Evolutionary conservation across 768 basidiomycete species (phyloP), one percentile per base, ranked within the genome.

Genomic region (Xerocomellus amylosporus): DNA sequence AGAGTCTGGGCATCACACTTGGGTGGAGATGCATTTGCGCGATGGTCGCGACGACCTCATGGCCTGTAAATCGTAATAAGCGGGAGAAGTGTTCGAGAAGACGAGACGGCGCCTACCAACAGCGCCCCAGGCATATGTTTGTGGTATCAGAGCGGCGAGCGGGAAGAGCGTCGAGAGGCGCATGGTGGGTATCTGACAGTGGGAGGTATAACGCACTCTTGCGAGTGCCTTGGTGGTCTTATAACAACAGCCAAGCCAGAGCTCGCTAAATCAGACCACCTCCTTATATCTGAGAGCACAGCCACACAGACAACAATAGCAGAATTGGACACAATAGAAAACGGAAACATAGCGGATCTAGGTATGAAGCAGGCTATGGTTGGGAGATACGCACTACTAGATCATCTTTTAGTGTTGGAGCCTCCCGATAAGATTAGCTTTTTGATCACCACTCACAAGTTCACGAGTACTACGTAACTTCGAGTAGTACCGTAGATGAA

Each of bases 41-140:
- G 53, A 98, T 89, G 5, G 94, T 96, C 1, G 94, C 95, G 6
- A 93, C 83, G 31, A 97, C 86, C 75, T 97, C 90, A 63, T 98
- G 95, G 4, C 95, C 93, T 85, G 24, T 28, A 14, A 15, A 5
- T 5, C 5, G 15, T 12, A 7, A 20, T 58, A 17, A 59, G 51
- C 15, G 10, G n/a, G 20, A 15, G 46, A 36, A 13, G 7, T 0
- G 19, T 2, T 30, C 7, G 14, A 50, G 8, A 40, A 24, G 17
- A 36, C 28, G 19, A 26, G 28, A 26, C 5, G 20, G 51, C 39
- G 45, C 68, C 42, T 46, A 74, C 73, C 73, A 14, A 74, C 77
- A 10, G 65, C 67, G 22, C 77, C 77, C 77, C 77, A 78, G 31
- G 73, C 76, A 24, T 59, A 57, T 4, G 65, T 37, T 14, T 64